These are phyloP conservation scores for Hypoxylon trugodes DNA, from an alignment of 495 filamentous ascomycete genomes.

Conservation along the genomic window DNA sequence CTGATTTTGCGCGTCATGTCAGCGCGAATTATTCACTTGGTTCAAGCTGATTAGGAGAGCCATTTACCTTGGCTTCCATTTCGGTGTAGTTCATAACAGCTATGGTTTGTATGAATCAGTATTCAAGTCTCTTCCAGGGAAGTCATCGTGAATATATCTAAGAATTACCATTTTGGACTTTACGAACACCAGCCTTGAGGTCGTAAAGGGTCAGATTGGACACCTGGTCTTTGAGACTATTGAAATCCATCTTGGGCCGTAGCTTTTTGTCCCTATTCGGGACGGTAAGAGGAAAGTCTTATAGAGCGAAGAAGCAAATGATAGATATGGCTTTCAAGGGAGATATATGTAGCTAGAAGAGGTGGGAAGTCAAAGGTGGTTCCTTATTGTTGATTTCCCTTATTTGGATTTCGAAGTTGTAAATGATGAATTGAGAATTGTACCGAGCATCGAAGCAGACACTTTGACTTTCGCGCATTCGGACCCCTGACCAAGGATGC, in stretches of 20 bases:
- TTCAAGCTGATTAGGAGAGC: background rate
- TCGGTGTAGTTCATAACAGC: conserved; percentile 99
- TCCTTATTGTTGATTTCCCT: background rate
- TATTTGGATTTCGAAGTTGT: background rate
- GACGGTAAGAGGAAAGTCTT: conserved; percentile 9
- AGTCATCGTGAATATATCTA: background rate
- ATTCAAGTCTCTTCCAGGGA: conserved; percentile 15
- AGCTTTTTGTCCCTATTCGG: conserved; percentile 23
- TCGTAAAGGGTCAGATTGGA: conserved; percentile 96
- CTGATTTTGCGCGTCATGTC: conserved; percentile 53
- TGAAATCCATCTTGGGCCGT: conserved; percentile 76
- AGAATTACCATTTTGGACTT: conserved; percentile 94
- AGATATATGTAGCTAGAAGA: background rate
- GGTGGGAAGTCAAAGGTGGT: background rate
- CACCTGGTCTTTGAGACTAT: conserved; percentile 84
- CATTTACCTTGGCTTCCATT: conserved; percentile 93
- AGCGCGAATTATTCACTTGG: conserved; percentile 4
- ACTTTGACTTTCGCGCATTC: conserved; percentile 20
- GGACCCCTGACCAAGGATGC: conserved; percentile 25
- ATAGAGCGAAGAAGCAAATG: background rate
- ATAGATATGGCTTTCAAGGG: background rate
- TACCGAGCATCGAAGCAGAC: conserved; percentile 13
- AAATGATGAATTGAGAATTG: conserved; percentile 6
- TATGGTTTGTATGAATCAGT: conserved; percentile 48
- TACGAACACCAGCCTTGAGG: conserved; percentile 94